phyloP scores from a whole-genome alignment of 495 filamentous ascomycete species.

The Rostrohypoxylon terebratum region DNA sequence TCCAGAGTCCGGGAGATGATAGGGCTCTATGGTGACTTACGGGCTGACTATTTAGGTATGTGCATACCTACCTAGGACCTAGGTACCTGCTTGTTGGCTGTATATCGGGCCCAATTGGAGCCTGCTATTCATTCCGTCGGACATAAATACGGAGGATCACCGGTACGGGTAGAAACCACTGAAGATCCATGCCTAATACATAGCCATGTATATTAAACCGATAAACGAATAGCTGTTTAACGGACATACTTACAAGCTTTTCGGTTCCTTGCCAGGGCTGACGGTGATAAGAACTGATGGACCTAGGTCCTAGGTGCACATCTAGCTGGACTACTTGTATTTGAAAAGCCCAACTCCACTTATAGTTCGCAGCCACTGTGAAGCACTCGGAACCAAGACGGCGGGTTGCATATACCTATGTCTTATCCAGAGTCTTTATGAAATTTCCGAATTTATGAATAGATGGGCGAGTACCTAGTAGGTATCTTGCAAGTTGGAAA shows the following conservation, averaged over 20 bases:
- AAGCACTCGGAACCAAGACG: background rate
- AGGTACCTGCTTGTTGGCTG: no score
- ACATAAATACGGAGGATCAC: slow-evolving; percentile 5
- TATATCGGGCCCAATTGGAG: slow-evolving; percentile 9
- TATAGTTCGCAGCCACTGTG: background rate
- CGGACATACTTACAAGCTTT: background rate
- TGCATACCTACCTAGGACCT: no score
- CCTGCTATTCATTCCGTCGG: slow-evolving; percentile 22
- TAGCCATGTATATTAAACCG: background rate
- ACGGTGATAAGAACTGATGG: background rate
- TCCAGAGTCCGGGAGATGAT: background rate
- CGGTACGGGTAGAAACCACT: slow-evolving; percentile 8
- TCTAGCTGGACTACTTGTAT: no score
- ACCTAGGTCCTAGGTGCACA: no score
- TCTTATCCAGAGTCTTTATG: background rate
- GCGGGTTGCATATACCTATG: background rate
- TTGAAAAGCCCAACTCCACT: background rate
- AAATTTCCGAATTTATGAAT: background rate
- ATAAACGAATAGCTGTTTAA: background rate
- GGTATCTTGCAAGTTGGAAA: no score
- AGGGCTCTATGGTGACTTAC: background rate
- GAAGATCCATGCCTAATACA: slow-evolving; percentile 29
- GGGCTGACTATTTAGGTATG: no score
- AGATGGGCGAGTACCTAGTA: background rate
- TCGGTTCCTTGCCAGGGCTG: background rate